Evolutionary conservation across 768 basidiomycete genomes (phyloP).

Genomic region (Lactarius quietus): DNA sequence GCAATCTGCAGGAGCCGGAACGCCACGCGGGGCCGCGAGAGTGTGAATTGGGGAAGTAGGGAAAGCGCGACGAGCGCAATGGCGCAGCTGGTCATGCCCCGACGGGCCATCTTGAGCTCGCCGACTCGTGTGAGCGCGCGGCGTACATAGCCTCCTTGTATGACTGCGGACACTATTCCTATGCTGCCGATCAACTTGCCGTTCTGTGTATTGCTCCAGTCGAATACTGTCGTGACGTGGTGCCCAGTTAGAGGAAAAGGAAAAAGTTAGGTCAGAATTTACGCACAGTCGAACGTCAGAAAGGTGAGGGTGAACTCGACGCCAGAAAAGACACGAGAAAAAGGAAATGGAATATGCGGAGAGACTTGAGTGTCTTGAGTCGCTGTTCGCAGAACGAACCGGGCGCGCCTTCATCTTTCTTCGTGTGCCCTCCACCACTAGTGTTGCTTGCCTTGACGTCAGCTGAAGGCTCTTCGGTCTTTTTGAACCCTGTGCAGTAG

Average conservation of each 20-base stretch:
- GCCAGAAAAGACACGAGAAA: slow-evolving; percentile 93
- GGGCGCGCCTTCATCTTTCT: slow-evolving; percentile 16
- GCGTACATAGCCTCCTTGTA: slow-evolving; percentile 95
- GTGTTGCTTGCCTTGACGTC: too few relatives aligned
- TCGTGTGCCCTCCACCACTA: slow-evolving; percentile 3
- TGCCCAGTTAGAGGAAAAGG: background rate
- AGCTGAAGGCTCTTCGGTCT: slow-evolving; percentile 24
- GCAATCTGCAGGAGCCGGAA: slow-evolving; percentile 60
- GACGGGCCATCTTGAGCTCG: slow-evolving; percentile 78
- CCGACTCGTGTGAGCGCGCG: slow-evolving; percentile 70
- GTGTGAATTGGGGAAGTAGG: slow-evolving; percentile 55
- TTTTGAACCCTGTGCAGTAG: slow-evolving; percentile 11
- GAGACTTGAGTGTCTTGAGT: slow-evolving; percentile 49
- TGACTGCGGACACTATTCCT: slow-evolving; percentile 82
- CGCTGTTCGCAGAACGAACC: slow-evolving; percentile 42
- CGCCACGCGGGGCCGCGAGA: slow-evolving; percentile 41
- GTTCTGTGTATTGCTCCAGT: slow-evolving; percentile 88
- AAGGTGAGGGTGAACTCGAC: slow-evolving; percentile 97
- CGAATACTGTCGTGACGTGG: slow-evolving; percentile 53
- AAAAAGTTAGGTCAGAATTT: background rate
- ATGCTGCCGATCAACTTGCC: slow-evolving; percentile 82
- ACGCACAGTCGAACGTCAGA: slow-evolving; percentile 83
- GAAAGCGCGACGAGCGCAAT: slow-evolving; percentile 69
- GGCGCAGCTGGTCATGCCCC: slow-evolving; percentile 73
- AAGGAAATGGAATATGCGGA: slow-evolving; percentile 72